Conservation (phyloP, 169 alveolate species). For the Theileria equi region DNA sequence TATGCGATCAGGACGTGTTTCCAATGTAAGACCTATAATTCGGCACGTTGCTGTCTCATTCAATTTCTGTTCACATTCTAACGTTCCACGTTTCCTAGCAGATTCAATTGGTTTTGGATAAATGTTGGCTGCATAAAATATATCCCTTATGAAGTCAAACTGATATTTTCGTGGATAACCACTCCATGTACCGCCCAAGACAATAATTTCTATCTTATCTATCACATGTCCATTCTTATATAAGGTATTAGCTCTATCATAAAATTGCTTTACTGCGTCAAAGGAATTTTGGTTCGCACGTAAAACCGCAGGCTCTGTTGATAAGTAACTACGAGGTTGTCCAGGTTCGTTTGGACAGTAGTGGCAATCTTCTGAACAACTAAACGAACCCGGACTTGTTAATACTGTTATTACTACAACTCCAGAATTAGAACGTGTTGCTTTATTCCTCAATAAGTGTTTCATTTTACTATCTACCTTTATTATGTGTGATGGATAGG, state of each 20-base stretch:
- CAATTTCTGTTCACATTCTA: constrained; percentile 65
- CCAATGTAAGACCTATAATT: constrained; percentile 79
- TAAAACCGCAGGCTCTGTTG: constrained; percentile 94
- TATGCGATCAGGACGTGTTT: constrained; percentile 91
- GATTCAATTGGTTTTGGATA: constrained; percentile 69
- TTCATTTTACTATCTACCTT: constrained; percentile 64
- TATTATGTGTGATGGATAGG: constrained; percentile 35
- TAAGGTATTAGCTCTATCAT: constrained; percentile 88
- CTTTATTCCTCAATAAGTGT: constrained; percentile 76
- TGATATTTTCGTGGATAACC: constrained; percentile 88
- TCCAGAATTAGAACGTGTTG: constrained; percentile 86
- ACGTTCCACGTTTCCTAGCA: constrained; percentile 56
- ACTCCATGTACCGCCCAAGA: constrained; percentile 94
- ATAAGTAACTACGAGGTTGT: constrained; percentile 90
- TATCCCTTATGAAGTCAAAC: constrained; percentile 85
- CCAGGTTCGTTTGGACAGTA: constrained; percentile 94
- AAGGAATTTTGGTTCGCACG: constrained; percentile 91
- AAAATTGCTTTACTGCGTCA: constrained; percentile 87
- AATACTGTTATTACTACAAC: constrained; percentile 91
- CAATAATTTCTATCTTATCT: constrained; percentile 90
- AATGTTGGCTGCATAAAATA: constrained; percentile 91
- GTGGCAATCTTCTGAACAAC: constrained; percentile 90
- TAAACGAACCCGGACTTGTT: constrained; percentile 90
- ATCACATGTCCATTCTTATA: constrained; percentile 88
- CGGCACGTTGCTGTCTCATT: constrained; percentile 64